Evolutionary conservation across 805 yeast species (phyloP).

Genomic region (Jamesozyma jinghongensis): DNA sequence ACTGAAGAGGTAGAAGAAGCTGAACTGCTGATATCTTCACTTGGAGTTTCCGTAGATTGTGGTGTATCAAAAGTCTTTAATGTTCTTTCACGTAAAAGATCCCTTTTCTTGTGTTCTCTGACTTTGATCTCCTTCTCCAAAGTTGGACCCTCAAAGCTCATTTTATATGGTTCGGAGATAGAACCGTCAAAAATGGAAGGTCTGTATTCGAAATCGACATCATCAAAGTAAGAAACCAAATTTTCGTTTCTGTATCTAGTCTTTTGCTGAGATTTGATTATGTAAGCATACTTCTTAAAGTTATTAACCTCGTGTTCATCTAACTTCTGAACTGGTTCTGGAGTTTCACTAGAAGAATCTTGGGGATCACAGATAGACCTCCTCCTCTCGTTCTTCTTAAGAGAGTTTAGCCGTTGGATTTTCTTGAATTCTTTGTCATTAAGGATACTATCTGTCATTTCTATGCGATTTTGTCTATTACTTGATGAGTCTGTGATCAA

Average conservation of each 20-base stretch:
- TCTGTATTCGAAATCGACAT: constrained; percentile 38
- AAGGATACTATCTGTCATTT: constrained; percentile 12
- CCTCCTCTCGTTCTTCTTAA: constrained; percentile 9
- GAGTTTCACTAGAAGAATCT: no score
- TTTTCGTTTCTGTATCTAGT: constrained; percentile 8
- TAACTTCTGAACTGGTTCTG: not conserved
- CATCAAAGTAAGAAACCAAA: constrained; percentile 46
- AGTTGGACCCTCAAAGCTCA: constrained; percentile 25
- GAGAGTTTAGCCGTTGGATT: constrained; percentile 15
- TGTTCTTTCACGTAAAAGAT: not conserved
- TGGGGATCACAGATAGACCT: constrained; percentile 8
- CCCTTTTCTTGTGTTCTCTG: constrained; percentile 7
- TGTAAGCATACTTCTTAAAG: not conserved
- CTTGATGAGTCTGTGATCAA: no score
- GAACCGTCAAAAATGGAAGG: constrained; percentile 46
- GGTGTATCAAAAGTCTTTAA: not conserved
- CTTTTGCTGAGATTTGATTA: not conserved
- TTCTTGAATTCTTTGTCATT: constrained; percentile 12
- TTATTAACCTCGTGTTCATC: not conserved
- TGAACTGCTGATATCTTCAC: not conserved
- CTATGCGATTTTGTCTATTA: no score
- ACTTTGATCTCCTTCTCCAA: constrained; percentile 18
- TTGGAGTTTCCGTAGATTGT: not conserved
- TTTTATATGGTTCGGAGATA: constrained; percentile 22
- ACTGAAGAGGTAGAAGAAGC: not conserved